A percentile compares a stretch with the other conserved stretches of the same genome.
Conservation (phyloP, 140 eudicot genomes). For the Stevia rebaudiana region DNA sequence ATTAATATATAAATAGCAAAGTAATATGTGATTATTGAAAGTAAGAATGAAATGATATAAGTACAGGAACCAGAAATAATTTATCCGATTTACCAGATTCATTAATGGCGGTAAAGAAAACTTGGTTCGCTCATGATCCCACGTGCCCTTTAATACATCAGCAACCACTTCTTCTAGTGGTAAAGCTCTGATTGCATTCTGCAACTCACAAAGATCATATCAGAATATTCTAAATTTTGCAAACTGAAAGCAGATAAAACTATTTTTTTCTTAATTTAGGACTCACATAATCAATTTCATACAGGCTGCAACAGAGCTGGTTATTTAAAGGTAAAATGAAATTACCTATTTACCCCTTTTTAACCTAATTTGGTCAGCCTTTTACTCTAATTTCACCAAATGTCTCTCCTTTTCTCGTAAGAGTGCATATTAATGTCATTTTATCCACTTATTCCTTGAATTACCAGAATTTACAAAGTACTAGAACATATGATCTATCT, state of each 20-base stretch:
- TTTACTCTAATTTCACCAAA: background rate
- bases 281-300: background rate
- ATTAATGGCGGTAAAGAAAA: conserved; percentile 80
- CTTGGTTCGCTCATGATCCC: conserved; percentile 88
- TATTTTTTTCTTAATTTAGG: background rate
- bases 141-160: conserved; percentile 62
- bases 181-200: conserved; percentile 51
- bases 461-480: background rate
- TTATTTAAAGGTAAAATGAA: background rate
- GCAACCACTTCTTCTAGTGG: conserved; percentile 64
- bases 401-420: background rate
- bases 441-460: conserved; percentile 19
- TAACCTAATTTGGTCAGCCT: too few species aligned
- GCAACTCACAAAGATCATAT: conserved; percentile 29
- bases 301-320: background rate
- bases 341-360: background rate
- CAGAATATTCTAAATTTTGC: background rate
- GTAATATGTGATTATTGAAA: background rate
- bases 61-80: background rate
- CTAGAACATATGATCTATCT: background rate
- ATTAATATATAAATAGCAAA: background rate
- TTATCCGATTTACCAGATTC: conserved; percentile 54
- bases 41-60: background rate
- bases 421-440: background rate
- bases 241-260: background rate